Conservation (phyloP, 768 basidiomycete species). For the Mrakia blollopis region DNA sequence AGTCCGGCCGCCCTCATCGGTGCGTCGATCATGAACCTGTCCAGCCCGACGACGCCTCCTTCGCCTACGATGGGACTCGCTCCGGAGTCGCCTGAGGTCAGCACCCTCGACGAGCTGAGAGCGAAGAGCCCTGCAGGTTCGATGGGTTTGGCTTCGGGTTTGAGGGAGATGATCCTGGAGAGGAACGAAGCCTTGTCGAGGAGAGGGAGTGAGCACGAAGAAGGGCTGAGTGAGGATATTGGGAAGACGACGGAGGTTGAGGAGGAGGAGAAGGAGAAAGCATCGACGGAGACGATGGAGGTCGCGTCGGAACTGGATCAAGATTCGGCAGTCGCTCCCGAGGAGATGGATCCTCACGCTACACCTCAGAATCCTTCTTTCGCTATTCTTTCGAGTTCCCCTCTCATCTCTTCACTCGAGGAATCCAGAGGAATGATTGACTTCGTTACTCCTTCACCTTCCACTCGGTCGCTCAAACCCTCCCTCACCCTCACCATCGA, state of each 20-base stretch:
- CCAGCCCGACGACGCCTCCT: neutral
- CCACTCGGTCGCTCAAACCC: neutral
- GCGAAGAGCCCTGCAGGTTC: neutral
- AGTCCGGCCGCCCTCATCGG: constrained; percentile 5
- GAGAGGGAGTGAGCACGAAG: neutral
- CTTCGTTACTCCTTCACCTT: neutral
- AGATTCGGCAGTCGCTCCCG: too few species aligned
- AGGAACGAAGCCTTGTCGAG: neutral
- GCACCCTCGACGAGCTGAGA: neutral
- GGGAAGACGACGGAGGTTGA: neutral
- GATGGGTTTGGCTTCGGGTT: constrained; percentile 1
- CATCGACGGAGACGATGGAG: neutral
- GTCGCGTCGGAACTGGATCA: neutral
- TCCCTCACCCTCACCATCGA: neutral
- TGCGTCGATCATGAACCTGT: neutral
- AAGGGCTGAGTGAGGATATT: neutral
- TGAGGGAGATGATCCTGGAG: constrained; percentile 12
- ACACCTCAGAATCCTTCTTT: too few species aligned
- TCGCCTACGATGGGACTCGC: neutral
- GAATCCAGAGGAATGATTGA: neutral
- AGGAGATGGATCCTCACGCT: too few species aligned
- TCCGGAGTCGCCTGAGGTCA: neutral
- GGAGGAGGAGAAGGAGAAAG: neutral
- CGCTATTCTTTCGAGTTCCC: too few species aligned
- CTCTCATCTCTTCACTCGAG: too few species aligned